phyloP scores from a whole-genome alignment of 352 stramenopile genomes.

The Pythium oligandrum region DNA sequence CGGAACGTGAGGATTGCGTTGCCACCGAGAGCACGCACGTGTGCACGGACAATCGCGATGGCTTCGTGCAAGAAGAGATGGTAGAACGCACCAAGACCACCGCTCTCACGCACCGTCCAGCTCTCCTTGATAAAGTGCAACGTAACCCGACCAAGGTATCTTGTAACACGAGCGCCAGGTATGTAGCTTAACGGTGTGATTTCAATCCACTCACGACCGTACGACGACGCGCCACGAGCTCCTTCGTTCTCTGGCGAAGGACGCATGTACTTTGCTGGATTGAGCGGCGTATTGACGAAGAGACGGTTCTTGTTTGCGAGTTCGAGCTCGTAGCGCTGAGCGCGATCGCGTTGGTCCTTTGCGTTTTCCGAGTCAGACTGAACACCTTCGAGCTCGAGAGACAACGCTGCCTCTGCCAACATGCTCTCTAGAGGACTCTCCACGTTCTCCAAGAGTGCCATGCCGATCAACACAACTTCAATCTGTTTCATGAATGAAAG shows the following conservation, averaged over 20 bases:
- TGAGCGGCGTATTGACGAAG: slow-evolving; percentile 39
- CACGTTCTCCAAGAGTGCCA: slow-evolving; percentile 64
- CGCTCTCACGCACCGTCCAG: slow-evolving; percentile 83
- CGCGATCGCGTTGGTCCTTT: slow-evolving; percentile 1
- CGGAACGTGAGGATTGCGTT: slow-evolving; percentile 88
- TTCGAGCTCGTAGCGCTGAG: slow-evolving; percentile 6
- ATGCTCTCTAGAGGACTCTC: slow-evolving; percentile 44
- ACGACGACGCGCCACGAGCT: slow-evolving; percentile 14
- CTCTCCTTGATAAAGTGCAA: slow-evolving; percentile 90
- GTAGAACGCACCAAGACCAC: slow-evolving; percentile 83
- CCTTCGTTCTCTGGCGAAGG: slow-evolving; percentile 15
- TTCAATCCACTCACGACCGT: slow-evolving; percentile 80
- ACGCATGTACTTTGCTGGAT: slow-evolving; percentile 33
- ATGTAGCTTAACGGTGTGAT: slow-evolving; percentile 81
- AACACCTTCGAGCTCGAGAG: slow-evolving; percentile 25
- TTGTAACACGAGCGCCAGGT: slow-evolving; percentile 52
- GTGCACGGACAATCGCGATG: slow-evolving; percentile 80
- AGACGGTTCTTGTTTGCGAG: slow-evolving; percentile 22
- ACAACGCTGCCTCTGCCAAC: slow-evolving; percentile 35
- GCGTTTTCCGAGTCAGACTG: slow-evolving; percentile 14
- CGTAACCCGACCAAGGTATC: slow-evolving; percentile 83
- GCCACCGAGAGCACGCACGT: slow-evolving; percentile 75
- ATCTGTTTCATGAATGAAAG: slow-evolving; percentile 35
- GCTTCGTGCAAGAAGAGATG: slow-evolving; percentile 86
- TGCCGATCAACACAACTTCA: slow-evolving; percentile 79